Evolutionary conservation across 1,284 basidiomycete genomes (phyloP), one percentile per base, ranked within the genome.

Genomic region (Tausonia pullulans): DNA sequence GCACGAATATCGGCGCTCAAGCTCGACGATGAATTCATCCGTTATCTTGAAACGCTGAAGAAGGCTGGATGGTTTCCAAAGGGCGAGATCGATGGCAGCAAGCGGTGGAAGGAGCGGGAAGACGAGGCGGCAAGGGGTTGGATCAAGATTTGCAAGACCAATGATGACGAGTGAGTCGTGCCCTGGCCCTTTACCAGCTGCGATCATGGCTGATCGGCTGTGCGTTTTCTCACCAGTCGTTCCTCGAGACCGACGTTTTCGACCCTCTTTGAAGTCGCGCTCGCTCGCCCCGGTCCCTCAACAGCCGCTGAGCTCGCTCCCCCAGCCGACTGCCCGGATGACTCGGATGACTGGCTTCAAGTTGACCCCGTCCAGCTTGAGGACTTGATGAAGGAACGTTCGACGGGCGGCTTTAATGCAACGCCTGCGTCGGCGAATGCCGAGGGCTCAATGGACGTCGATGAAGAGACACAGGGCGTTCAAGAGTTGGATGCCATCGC

Each of bases 151-250:
- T 16, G 46, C 39, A 70, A 74, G 6, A 88, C 89, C 72, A 87
- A 88, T 69, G 74, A 81, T 6, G 86, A 90, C 67, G 81, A 81
- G 9, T 92, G 88, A 88, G 76, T 90, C 40, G 82, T 81, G 62
- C 75, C 10, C 27, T 54, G 14, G 90, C 44, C 41, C 51, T 16
- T 6, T 45, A 16, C 16, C 11, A 4, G 3, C 14, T 27, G 54
- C 54, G 14, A 48, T 44, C 1, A 9, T 11, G 27, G 9, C 9
- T 8, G 7, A 13, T 27, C 46, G 45, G 48, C 48, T 9, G 4
- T 51, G 3, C 14, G 13, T n/a, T 4, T 41, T 45, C 9, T 8
- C 5, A 16, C 51, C 16, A 44, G 40, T 2, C 48, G 54, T 14
- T 57, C 61, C 9, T 46, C 61, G 50, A 53, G 63, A 4, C 63